Percentiles rank a stretch among this genome's conserved stretches.
Evolutionary conservation across 2,329 filamentous ascomycete species (phyloP).

Genomic region (Nigrospora oryzae): DNA sequence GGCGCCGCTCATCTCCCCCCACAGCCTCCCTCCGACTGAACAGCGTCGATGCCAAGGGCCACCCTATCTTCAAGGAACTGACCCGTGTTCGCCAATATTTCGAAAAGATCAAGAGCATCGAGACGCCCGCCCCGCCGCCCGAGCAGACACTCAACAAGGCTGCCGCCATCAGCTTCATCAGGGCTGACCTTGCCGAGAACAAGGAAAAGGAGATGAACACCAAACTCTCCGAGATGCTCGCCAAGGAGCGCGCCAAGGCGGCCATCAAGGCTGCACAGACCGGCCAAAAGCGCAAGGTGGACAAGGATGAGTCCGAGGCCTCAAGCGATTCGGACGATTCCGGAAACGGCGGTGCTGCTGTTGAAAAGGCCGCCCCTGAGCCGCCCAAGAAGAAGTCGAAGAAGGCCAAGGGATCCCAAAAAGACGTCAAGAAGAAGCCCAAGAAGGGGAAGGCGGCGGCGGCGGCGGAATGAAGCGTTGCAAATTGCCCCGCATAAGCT

Average conservation of each 20-base stretch:
- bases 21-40: conserved; percentile 66
- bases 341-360: background rate
- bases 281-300: conserved; percentile 19
- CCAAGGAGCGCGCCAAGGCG: conserved; percentile 45
- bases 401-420: conserved; percentile 2
- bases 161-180: conserved; percentile 75
- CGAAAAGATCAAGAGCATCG: conserved; percentile 75
- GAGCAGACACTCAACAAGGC: conserved; percentile 57
- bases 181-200: conserved; percentile 59
- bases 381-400: conserved; percentile 1
- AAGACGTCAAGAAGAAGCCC: conserved; percentile 1
- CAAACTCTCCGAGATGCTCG: conserved; percentile 46
- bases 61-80: conserved; percentile 79
- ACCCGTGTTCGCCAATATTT: conserved; percentile 86
- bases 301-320: conserved; percentile 26
- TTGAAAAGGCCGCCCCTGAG: background rate
- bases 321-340: background rate
- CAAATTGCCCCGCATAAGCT: too few relatives aligned
- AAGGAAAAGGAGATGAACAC: conserved; percentile 40
- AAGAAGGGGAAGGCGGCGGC: conserved; percentile 2
- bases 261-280: conserved; percentile 34
- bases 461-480: too few relatives aligned
- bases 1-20: background rate
- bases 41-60: conserved; percentile 72
- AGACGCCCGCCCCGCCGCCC: conserved; percentile 51